Conservation (phyloP, 23 red algal genomes). For the Porphyridium purpureum region DNA sequence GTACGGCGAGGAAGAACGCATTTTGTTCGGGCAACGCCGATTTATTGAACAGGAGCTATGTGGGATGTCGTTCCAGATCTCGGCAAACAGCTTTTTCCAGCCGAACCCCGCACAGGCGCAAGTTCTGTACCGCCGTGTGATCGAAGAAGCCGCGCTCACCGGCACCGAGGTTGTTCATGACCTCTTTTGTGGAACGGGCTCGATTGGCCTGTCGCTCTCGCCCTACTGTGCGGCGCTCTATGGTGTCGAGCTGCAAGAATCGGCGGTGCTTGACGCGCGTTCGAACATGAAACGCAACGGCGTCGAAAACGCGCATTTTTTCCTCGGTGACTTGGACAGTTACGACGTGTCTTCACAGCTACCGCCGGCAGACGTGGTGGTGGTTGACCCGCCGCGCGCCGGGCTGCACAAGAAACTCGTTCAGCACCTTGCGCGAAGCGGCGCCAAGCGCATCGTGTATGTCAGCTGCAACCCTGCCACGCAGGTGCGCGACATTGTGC, state of each 20-base stretch:
- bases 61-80: constrained; percentile 47
- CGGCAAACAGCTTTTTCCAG: constrained; percentile 91
- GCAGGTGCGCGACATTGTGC: constrained; percentile 65
- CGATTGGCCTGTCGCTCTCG: constrained; percentile 74
- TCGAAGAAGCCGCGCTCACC: constrained; percentile 20
- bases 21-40: constrained; percentile 17
- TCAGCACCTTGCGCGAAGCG: constrained; percentile 14
- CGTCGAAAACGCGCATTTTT: constrained; percentile 43
- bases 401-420: constrained; percentile 65
- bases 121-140: constrained; percentile 32
- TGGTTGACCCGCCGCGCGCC: constrained; percentile 88
- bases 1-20: constrained; percentile 11
- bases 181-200: constrained; percentile 92
- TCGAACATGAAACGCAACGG: constrained; percentile 47
- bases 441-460: constrained; percentile 74
- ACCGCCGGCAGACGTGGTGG: constrained; percentile 51
- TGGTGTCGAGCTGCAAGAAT: constrained; percentile 53
- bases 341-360: not conserved
- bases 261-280: constrained; percentile 61
- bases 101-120: constrained; percentile 57
- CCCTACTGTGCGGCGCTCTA: constrained; percentile 15
- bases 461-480: constrained; percentile 86
- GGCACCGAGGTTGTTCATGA: constrained; percentile 48
- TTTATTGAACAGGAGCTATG: constrained; percentile 47
- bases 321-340: constrained; percentile 12